A percentile compares a stretch with the other conserved stretches of the same genome.
Conservation (phyloP, 2,329 filamentous ascomycete species). For the Cryphonectria carpinicola region DNA sequence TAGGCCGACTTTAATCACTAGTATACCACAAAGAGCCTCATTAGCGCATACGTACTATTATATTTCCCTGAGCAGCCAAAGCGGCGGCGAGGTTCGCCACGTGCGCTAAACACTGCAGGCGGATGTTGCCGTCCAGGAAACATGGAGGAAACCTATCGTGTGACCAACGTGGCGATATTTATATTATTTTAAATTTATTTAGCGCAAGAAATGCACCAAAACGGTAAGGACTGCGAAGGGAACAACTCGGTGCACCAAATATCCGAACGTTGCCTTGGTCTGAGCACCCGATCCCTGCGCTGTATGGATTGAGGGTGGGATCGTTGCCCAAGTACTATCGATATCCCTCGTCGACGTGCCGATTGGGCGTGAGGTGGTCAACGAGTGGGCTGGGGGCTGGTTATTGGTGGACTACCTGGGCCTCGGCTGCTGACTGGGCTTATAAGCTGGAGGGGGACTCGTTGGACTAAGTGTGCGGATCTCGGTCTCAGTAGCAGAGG, state of each 20-base stretch:
- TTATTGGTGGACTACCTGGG: slow-evolving; percentile 13
- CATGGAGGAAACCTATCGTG: not conserved
- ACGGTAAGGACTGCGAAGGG: not conserved
- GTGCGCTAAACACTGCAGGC: not conserved
- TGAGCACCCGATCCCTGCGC: not conserved
- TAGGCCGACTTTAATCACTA: not conserved
- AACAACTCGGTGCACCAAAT: not conserved
- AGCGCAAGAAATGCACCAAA: not conserved
- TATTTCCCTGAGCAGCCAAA: not conserved
- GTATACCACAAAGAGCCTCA: not conserved
- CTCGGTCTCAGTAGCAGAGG: not conserved
- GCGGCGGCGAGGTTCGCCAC: not conserved
- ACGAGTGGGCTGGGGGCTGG: not conserved
- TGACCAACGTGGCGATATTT: not conserved
- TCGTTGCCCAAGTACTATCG: not conserved
- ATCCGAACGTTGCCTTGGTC: not conserved
- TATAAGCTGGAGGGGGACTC: not conserved
- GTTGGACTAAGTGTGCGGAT: not conserved
- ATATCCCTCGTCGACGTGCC: not conserved
- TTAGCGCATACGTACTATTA: not conserved
- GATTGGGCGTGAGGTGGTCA: not conserved
- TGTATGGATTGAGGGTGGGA: not conserved
- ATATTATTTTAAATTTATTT: not conserved
- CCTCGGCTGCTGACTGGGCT: slow-evolving; percentile 7
- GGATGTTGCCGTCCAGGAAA: not conserved